Percentiles rank a stretch among this genome's conserved stretches.
These are phyloP conservation scores for Blattamonas nauphoetae DNA, from an alignment of 78 protist species.

Conservation along the genomic window DNA sequence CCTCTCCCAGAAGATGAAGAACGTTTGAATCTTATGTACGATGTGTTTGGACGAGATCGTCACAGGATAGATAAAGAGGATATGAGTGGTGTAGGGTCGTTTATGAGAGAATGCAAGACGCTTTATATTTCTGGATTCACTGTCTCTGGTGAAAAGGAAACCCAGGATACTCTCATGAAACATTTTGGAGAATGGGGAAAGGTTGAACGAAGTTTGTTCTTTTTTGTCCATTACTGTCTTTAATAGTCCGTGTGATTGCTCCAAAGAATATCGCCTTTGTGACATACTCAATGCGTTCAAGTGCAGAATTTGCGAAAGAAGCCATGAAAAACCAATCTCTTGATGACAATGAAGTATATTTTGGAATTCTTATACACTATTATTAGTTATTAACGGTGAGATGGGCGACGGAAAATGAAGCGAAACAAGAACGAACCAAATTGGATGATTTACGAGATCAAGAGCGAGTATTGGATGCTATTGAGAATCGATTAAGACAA, in stretches of 20 bases:
- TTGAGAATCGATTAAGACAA: background rate
- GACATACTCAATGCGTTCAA: background rate
- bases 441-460: background rate
- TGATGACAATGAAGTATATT: background rate
- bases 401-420: background rate
- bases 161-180: background rate
- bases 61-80: background rate
- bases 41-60: conserved; percentile 18
- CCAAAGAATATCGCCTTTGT: background rate
- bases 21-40: background rate
- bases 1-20: background rate
- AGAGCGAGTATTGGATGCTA: background rate
- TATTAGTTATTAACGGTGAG: background rate
- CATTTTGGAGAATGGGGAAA: conserved; percentile 6
- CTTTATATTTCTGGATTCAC: background rate
- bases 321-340: conserved; percentile 6
- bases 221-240: background rate
- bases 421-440: background rate
- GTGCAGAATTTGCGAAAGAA: background rate
- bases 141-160: background rate
- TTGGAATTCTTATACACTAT: background rate
- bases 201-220: background rate
- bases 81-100: conserved; percentile 8
- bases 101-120: background rate
- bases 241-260: background rate